Evolutionary conservation across 345 rosid species (phyloP).

Genomic region (Arabidopsis arenosa): DNA sequence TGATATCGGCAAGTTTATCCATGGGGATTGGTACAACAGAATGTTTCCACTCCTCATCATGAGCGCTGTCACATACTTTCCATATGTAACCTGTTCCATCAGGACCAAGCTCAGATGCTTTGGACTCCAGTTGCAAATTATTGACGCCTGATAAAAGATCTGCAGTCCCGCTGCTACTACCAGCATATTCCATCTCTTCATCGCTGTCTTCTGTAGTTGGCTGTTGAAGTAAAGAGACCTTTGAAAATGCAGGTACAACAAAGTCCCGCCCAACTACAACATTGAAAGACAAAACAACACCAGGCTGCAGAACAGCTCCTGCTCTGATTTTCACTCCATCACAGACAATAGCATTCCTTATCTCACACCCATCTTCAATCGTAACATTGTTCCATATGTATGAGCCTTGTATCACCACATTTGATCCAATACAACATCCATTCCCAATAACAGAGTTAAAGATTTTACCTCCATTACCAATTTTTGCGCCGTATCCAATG

Average conservation of each 20-base stretch:
- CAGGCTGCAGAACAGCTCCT: conserved; percentile 78
- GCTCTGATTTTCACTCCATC: conserved; percentile 76
- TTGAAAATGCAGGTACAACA: conserved; percentile 82
- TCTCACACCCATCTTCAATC: conserved; percentile 85
- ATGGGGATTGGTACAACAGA: conserved; percentile 88
- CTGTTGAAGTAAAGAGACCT: conserved; percentile 75
- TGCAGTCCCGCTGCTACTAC: conserved; percentile 57
- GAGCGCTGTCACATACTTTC: conserved; percentile 68
- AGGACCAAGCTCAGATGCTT: conserved; percentile 70
- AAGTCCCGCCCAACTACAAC: conserved; percentile 74
- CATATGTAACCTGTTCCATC: conserved; percentile 89
- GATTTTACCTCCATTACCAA: conserved; percentile 63
- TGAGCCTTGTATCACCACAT: conserved; percentile 81
- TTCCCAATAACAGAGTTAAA: conserved; percentile 81
- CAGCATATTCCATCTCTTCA: conserved; percentile 91
- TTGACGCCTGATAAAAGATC: conserved; percentile 49
- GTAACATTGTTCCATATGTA: conserved; percentile 85
- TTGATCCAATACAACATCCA: conserved; percentile 83
- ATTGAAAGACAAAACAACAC: conserved; percentile 83
- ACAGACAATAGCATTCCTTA: conserved; percentile 79
- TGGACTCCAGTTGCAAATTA: conserved; percentile 54
- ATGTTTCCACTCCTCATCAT: conserved; percentile 91
- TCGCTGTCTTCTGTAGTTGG: conserved; percentile 90
- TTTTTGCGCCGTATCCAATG: conserved; percentile 70
- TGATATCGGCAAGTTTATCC: conserved; percentile 64